Evolutionary conservation across 139 green algal species (phyloP), one percentile per base, ranked within the genome.

Genomic region (Chlamydomonas applanata): DNA sequence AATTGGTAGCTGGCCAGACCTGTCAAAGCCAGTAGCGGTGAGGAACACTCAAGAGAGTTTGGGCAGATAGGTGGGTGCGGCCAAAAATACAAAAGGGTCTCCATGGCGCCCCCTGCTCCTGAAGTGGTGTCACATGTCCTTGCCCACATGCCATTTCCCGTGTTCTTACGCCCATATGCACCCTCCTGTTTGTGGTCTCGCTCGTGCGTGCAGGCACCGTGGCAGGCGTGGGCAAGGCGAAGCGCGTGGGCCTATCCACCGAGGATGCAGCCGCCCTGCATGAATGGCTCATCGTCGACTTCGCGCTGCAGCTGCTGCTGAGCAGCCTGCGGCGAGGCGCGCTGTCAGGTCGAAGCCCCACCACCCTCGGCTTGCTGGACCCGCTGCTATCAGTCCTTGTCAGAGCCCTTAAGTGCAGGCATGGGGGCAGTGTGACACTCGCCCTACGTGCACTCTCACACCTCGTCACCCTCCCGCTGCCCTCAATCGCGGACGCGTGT

Each of bases 251-350:
- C 1, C 67, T 62, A 9, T 30, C 14, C 61, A 7, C 49, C 2
- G 32, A 79, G 40, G 80, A 74, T 2, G 30, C 70, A 7, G 84
- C 69, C 19, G 81, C 84, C 16, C 79, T 82, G 25, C 90, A 97
- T 77, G 77, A 92, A 65, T 78, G 93, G 63, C 79, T 98, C 72
- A 22, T 98, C 67, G 74, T 90, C 7, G 87, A 94, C 73, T 93
- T 97, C 74, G 91, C 87, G 4, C 79, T 98, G 33, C 84, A 80
- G 59, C 69, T 97, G 79, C 81, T 97, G 57, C 76, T n/a, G n/a
- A n/a, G 14, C 30, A 36, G 80, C 9, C 44, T 44, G 24, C 46
- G 29, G 13, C 63, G 73, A 29, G 81, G 81, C n/a, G 61, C 78
- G 53, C 64, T 93, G 66, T 60, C 66, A 30, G 78, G 72, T 13